phyloP scores from a whole-genome alignment of 2,329 filamentous ascomycete genomes.

The Pseudocercospora ulei region DNA sequence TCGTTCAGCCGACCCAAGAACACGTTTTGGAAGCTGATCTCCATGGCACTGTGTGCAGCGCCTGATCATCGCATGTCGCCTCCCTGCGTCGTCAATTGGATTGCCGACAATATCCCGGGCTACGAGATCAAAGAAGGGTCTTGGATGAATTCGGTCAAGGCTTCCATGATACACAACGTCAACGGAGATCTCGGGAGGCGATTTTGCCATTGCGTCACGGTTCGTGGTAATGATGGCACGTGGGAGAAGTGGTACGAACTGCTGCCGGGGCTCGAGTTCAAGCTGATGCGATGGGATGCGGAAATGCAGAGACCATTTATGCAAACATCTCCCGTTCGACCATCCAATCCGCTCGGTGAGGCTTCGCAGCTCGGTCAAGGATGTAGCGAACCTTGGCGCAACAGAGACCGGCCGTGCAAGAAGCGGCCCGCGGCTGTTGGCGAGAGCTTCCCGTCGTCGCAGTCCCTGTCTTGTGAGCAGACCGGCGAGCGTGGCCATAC shows the following conservation, averaged over 20 bases:
- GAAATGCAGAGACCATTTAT: conserved; percentile 17
- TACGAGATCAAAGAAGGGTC: conserved; percentile 18
- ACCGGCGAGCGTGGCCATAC: not conserved
- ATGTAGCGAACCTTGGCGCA: not conserved
- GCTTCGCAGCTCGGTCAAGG: not conserved
- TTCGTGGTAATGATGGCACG: not conserved
- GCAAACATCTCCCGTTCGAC: not conserved
- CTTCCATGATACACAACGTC: conserved; percentile 17
- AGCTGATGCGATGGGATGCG: conserved; percentile 26
- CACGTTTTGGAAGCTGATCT: conserved; percentile 24
- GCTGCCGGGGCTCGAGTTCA: conserved; percentile 18
- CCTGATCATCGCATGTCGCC: conserved; percentile 21
- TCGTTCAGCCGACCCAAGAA: conserved; percentile 20
- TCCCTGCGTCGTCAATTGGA: conserved; percentile 25
- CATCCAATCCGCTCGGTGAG: no score
- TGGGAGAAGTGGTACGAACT: conserved; percentile 20
- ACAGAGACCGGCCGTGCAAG: not conserved
- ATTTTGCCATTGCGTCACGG: not conserved
- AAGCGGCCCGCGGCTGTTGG: not conserved
- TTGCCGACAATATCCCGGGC: conserved; percentile 27
- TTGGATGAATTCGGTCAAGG: conserved; percentile 18
- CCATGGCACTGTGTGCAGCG: conserved; percentile 29
- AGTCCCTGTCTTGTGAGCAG: not conserved
- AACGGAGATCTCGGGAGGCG: conserved; percentile 10
- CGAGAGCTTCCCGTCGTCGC: not conserved